A percentile compares a stretch with the other conserved stretches of the same genome.
Evolutionary conservation across 495 filamentous ascomycete species (phyloP).

Genomic region (Neurospora sublineolata): DNA sequence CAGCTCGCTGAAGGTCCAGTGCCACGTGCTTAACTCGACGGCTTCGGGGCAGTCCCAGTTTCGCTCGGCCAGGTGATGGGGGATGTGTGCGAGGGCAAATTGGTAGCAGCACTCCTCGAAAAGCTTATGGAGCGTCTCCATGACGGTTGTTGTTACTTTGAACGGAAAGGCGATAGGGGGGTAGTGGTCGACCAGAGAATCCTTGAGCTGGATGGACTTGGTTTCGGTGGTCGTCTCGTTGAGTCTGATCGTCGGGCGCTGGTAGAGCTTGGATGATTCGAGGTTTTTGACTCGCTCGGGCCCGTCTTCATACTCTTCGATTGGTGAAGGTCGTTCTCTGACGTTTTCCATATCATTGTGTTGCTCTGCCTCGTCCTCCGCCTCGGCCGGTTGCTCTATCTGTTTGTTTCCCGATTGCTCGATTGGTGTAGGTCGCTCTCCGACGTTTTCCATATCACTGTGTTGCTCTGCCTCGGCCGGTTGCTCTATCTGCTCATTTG

Average conservation of each 20-base stretch:
- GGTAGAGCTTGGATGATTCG: neutral
- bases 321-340: neutral
- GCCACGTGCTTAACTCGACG: neutral
- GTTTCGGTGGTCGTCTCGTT: neutral
- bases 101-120: neutral
- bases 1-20: neutral
- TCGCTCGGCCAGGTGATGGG: neutral
- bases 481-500: neutral
- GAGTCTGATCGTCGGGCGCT: neutral
- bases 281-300: neutral
- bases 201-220: neutral
- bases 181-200: neutral
- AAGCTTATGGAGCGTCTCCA: neutral
- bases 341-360: neutral
- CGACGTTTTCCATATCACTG: neutral
- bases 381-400: neutral
- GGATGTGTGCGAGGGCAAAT: neutral
- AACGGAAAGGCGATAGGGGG: neutral
- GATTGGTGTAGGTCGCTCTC: neutral
- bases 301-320: neutral
- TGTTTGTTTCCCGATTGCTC: neutral
- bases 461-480: neutral
- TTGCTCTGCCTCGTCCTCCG: neutral
- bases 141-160: neutral
- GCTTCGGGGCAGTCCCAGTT: neutral